phyloP scores from a whole-genome alignment of 306 rosid genomes.

The Chamaecrista fasciculata region DNA sequence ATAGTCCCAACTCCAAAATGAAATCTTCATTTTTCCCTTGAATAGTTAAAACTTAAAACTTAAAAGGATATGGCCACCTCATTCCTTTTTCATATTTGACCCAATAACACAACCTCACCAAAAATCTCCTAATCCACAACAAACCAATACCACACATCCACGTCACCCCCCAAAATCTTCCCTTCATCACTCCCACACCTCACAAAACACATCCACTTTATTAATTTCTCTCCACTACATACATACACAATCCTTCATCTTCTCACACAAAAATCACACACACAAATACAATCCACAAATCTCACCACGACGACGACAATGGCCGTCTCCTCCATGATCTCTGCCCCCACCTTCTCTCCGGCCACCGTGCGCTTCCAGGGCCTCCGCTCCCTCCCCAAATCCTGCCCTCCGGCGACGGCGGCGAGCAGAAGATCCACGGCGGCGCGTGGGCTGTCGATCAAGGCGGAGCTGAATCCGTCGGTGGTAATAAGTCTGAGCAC shows the following conservation, averaged over 20 bases:
- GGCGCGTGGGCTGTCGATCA: neutral
- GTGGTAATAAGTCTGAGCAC: constrained; percentile 97
- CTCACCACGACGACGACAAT: too few species aligned
- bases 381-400: constrained; percentile 49
- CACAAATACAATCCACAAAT: too few species aligned
- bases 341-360: constrained; percentile 51
- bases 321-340: constrained; percentile 65
- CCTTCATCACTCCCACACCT: constrained; percentile 35
- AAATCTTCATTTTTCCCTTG: too few species aligned
- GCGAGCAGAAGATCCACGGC: neutral
- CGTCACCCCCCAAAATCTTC: constrained; percentile 48
- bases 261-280: too few species aligned
- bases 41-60: too few species aligned
- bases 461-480: constrained; percentile 68
- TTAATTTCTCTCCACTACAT: neutral
- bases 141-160: constrained; percentile 54
- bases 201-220: neutral
- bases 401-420: neutral
- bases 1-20: too few species aligned
- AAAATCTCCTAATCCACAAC: constrained; percentile 57
- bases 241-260: too few species aligned
- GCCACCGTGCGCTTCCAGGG: constrained; percentile 69
- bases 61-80: too few species aligned
- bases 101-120: neutral
- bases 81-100: too few species aligned